These are phyloP conservation scores for Tritrichomonas foetus DNA, from an alignment of 208 protist genomes.

Conservation along the genomic window DNA sequence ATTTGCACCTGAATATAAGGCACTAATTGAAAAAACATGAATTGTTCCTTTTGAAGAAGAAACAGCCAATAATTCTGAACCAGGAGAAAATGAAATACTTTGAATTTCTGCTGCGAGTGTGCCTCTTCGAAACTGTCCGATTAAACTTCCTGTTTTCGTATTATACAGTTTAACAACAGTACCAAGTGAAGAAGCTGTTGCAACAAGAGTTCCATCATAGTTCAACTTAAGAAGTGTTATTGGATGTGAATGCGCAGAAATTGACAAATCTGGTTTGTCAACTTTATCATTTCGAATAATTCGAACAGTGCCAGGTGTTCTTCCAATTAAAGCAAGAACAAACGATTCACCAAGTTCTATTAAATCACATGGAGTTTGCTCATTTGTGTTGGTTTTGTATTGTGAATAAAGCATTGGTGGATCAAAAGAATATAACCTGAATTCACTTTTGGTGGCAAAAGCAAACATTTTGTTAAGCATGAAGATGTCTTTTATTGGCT, in stretches of 20 bases:
- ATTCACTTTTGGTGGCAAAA: background rate
- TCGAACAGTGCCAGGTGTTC: background rate
- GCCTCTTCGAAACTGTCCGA: constrained; percentile 71
- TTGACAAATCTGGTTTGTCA: background rate
- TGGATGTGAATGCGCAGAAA: background rate
- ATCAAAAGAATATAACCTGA: background rate
- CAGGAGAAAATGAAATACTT: constrained; percentile 17
- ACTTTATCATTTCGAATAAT: background rate
- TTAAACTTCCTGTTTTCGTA: constrained; percentile 60
- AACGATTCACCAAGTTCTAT: background rate
- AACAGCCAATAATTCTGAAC: constrained; percentile 47
- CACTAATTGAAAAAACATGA: constrained; percentile 54
- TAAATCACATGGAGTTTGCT: background rate
- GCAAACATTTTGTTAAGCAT: background rate
- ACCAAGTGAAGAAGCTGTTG: constrained; percentile 72
- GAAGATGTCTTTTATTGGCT: background rate
- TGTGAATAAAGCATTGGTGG: background rate
- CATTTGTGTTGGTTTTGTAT: background rate
- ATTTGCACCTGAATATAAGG: no score
- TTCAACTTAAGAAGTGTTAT: constrained; percentile 62
- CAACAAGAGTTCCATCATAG: constrained; percentile 69
- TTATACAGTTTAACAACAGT: constrained; percentile 79
- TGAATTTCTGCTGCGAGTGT: constrained; percentile 58
- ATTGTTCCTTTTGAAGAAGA: constrained; percentile 53
- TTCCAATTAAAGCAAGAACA: background rate